Base-by-base conservation (phyloP, 495 filamentous ascomycete genomes). In the Usnea hakonensis region DNA sequence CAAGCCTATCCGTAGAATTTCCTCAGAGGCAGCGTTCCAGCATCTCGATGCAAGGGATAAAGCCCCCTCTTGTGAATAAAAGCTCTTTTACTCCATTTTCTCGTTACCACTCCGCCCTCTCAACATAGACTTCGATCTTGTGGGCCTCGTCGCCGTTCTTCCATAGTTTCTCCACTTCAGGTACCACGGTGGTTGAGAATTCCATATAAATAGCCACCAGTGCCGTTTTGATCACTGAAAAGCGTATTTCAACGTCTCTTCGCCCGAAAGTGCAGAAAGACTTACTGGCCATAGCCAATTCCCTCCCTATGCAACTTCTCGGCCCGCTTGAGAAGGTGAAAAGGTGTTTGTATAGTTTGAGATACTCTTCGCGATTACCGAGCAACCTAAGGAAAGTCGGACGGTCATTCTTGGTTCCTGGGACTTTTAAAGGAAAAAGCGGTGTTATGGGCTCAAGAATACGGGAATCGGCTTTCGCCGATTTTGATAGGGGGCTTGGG, bases 241-340 rank as follows among this genome's bases (percentile, higher is more conserved):
- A 1, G 23, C 5, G 6, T 19, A 28, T 60, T 21, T 36, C 11
- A 21, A 0, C 13, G 54, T 32, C 17, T 17, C 11, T 30, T 55
- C 14, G 21, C 5, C 14, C 56, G 21, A 19, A 59, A 3, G 23
- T 21, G 14, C n/a, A 5, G 37, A 7, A 23, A 10, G 33, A 55
- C 62, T 35, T 55, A 60, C 62, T 60, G 8, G 62, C 62, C 32
- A 60, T 54, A 8, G 62, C 50, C 26, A 55, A 32, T 32, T 64
- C 62, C 19, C 57, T 52, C 5, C 62, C 62, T 16, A 60, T 38
- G n/a, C 56, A 60, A 13, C 56, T 55, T 33, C 55, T 46, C 10
- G 62, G 62, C 13, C 62, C 62, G 57, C 57, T 58, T 7, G 62
- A 64, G 40, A 43, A 64, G 8, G 62, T 60, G 36, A 46, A 64